These are phyloP conservation scores for Fusarium guadeloupense DNA, from an alignment of 2,329 filamentous ascomycete species.

Conservation along the genomic window DNA sequence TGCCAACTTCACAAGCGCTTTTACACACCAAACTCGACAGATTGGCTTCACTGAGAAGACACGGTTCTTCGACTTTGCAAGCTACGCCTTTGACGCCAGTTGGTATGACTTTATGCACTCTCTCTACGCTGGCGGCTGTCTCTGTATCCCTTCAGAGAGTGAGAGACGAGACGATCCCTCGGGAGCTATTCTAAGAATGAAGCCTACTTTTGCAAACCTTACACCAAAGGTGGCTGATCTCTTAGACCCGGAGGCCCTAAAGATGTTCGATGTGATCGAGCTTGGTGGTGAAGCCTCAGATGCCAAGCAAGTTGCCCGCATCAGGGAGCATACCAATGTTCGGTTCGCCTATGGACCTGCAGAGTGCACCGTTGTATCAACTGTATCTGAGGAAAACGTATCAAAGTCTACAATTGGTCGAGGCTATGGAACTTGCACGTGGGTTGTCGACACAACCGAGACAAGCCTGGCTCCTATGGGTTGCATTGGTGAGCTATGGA, in stretches of 20 bases:
- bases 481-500: constrained; percentile 33
- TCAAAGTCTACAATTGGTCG: background rate
- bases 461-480: constrained; percentile 28
- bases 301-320: background rate
- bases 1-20: background rate
- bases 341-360: background rate
- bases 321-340: background rate
- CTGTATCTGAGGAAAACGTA: background rate
- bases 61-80: constrained; percentile 3
- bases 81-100: background rate
- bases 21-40: background rate
- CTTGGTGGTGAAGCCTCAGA: background rate
- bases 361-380: background rate
- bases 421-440: constrained; percentile 3
- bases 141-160: background rate
- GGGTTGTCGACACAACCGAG: constrained; percentile 35
- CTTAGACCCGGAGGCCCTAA: background rate
- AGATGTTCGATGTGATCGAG: background rate
- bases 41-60: background rate
- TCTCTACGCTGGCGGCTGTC: background rate
- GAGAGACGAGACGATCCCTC: background rate
- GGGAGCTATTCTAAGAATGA: background rate
- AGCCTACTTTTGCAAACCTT: background rate
- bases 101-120: background rate
- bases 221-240: background rate